Evolutionary conservation across 768 basidiomycete genomes (phyloP), one percentile per base, ranked within the genome.

Genomic region (Termitomyces sp.): DNA sequence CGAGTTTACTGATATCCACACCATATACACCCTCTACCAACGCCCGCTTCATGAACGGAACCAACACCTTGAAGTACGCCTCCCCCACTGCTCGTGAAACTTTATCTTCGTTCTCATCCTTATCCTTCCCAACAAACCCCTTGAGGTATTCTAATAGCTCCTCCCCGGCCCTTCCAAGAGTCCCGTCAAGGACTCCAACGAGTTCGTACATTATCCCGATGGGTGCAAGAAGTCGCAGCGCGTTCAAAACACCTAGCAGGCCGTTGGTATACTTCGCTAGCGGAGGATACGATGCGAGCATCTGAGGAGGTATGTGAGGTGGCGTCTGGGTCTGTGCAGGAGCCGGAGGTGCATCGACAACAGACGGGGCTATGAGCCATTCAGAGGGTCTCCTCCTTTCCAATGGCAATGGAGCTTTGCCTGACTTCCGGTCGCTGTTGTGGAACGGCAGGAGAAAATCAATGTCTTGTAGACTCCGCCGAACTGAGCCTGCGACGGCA

Each of bases 221-320:
- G 2, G 93, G 93, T 3, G 90, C 89, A 13, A 96, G 82, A 12
- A 93, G 77, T 3, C 95, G 87, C 23, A 98, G 75, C 2, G 85
- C 80, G 70, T 98, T 98, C 47, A 98, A 74, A 1, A 87, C 79
- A 5, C 82, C 78, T 4, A 95, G 76, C 26, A 93, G 72, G 3
- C 84, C 80, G 67, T 98, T 97, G 44, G 87, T 80, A 59, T 83
- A 80, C 43, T 78, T 72, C 2, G 92, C 94, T 2, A 96, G 75
- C 0, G 89, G 87, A 2, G 91, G 86, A 66, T 88, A 93, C 2
- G 87, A 79, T 0, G 86, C 80, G 40, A 95, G 75, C 47, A 86
- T 72, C 32, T 85, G 81, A 0, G 93, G 92, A 0, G 92, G 90
- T 13, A 84, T 76, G 65, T 91, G 86, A 8, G 82, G 74, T 14